Conservation (phyloP, 441 rosid species). For the Bruguiera hainesii region DNA sequence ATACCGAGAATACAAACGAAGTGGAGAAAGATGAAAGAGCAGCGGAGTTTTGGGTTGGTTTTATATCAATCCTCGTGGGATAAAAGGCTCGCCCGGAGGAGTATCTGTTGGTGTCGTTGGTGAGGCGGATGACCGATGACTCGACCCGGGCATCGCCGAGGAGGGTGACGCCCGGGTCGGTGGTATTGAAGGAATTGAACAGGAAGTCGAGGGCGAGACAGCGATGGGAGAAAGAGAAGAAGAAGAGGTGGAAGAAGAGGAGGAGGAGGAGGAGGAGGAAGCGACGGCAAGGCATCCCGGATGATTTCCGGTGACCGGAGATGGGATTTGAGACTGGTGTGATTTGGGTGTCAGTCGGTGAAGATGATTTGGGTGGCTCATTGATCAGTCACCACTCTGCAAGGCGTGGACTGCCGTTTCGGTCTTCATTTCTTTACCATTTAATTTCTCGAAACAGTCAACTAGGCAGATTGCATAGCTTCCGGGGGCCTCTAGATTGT, state of each 20-base stretch:
- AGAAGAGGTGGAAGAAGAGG: slow-evolving; percentile 14
- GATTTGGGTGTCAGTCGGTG: neutral
- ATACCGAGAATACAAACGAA: slow-evolving; percentile 67
- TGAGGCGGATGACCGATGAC: slow-evolving; percentile 48
- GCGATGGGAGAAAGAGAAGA: slow-evolving; percentile 19
- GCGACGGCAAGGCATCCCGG: slow-evolving; percentile 5
- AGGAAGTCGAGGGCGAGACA: slow-evolving; percentile 52
- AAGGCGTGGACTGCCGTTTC: too few species aligned
- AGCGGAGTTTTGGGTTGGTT: slow-evolving; percentile 42
- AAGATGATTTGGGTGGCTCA: neutral
- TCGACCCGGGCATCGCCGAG: slow-evolving; percentile 55
- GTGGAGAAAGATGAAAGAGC: slow-evolving; percentile 66
- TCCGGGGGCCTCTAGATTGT: too few species aligned
- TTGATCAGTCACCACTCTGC: neutral
- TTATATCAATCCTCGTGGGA: slow-evolving; percentile 47
- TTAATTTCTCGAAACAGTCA: too few species aligned
- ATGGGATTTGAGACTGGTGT: neutral
- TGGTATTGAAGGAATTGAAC: slow-evolving; percentile 51
- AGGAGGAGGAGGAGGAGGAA: slow-evolving; percentile 4
- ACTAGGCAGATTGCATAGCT: too few species aligned
- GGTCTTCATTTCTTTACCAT: too few species aligned
- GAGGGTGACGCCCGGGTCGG: slow-evolving; percentile 40
- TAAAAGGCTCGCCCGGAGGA: slow-evolving; percentile 62
- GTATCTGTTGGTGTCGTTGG: slow-evolving; percentile 51
- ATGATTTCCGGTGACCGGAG: neutral